These are phyloP conservation scores for Dictyostelium brefeldianum DNA, from an alignment of 78 protist genomes.

Conservation along the genomic window DNA sequence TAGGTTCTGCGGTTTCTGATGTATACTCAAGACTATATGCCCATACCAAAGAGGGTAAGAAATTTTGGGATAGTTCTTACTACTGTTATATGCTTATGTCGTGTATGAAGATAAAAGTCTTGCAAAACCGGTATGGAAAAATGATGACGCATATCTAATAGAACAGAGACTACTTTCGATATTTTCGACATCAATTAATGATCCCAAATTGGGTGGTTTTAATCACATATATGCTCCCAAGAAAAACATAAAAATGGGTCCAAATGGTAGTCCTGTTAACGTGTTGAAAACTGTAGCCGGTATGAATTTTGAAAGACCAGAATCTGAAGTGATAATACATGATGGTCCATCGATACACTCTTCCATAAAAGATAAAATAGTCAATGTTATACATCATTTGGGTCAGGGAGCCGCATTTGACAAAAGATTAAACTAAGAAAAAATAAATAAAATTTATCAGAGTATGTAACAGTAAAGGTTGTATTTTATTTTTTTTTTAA, in stretches of 20 bases:
- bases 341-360: not conserved
- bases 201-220: not conserved
- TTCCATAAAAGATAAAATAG: not conserved
- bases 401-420: not conserved
- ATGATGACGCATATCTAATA: not conserved
- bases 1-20: not conserved
- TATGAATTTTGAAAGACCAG: not conserved
- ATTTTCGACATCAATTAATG: not conserved
- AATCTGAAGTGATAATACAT: not conserved
- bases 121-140: not conserved
- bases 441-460: too few species aligned
- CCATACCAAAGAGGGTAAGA: not conserved
- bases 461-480: too few species aligned
- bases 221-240: not conserved
- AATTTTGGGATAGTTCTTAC: not conserved
- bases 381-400: not conserved
- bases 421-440: too few species aligned
- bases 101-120: not conserved
- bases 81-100: not conserved
- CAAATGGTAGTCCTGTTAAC: not conserved
- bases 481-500: too few species aligned
- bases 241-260: not conserved
- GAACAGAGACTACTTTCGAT: constrained; percentile 4
- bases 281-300: not conserved
- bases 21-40: not conserved